Evolutionary conservation across 345 rosid species (phyloP), one percentile per base, ranked within the genome.

Genomic region (Cardamine occulta): DNA sequence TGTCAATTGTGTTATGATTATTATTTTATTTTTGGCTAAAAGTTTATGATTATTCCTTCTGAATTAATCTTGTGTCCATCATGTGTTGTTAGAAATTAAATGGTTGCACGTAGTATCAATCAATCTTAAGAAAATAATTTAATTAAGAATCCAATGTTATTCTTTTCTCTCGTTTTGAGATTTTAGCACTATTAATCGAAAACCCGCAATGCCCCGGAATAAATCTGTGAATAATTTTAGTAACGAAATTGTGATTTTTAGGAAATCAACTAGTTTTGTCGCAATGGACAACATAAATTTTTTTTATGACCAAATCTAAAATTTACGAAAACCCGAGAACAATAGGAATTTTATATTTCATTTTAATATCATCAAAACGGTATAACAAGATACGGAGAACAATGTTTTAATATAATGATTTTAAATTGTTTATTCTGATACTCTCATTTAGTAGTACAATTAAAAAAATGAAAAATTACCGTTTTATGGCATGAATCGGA

Each of bases 1-100:
- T 66, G 72, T 74, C 78, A 74, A 66, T 44, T 48, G 51, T 45
- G 66, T 32, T 74, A 74, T 74, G 59, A 66, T 74, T 66, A 32
- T 34, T 65, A 15, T 34, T 35, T 11, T 55, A 34, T 42, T 29
- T 47, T 56, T 28, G 8, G 28, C 14, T 52, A 23, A 44, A 74
- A 24, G 37, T 54, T 31, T 66, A 56, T 47, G 60, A 74, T 34
- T 56, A 65, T 65, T 65, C n/a, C 23, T 56, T 45, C 39, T 9
- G 58, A 66, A 74, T 11, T 65, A 65, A 55, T 23, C 6, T 7
- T 24, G 31, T 40, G 60, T n/a, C 18, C 66, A 74, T 74, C 78
- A 66, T 66, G 66, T 56, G 31, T 47, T 56, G 66, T 47, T 56
- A 66, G 59, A 66, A 66, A 66, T 0, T 56, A 34, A 74, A 56